Percentiles rank a stretch among this genome's conserved stretches.
phyloP scores from a whole-genome alignment of 768 basidiomycete species.

The Crassisporium funariophilum region DNA sequence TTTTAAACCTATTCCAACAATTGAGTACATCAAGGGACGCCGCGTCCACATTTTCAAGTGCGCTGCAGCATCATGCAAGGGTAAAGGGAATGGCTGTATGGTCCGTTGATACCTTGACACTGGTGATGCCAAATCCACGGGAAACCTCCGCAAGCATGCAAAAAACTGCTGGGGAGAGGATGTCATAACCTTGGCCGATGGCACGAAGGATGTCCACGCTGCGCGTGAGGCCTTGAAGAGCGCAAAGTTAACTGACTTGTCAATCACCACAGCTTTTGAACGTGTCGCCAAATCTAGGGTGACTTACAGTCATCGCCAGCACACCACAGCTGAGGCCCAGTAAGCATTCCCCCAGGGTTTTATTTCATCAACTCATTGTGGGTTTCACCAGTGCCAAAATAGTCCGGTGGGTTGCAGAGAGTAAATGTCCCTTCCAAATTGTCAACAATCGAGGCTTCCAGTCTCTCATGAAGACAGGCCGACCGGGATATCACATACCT shows the following conservation, averaged over 20 bases:
- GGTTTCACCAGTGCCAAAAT: background rate
- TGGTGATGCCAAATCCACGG: slow-evolving; percentile 25
- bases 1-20: slow-evolving; percentile 2
- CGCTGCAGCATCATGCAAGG: background rate
- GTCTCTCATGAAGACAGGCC: background rate
- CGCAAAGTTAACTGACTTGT: background rate
- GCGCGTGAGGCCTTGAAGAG: background rate
- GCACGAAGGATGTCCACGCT: slow-evolving; percentile 2
- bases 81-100: background rate
- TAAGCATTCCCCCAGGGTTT: background rate
- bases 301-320: slow-evolving; percentile 24
- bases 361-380: background rate
- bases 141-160: slow-evolving; percentile 27
- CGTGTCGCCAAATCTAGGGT: slow-evolving; percentile 19
- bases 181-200: slow-evolving; percentile 13
- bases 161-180: slow-evolving; percentile 28
- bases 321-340: slow-evolving; percentile 20
- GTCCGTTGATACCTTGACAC: slow-evolving; percentile 15
- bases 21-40: slow-evolving; percentile 1
- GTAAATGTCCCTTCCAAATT: background rate
- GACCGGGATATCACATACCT: background rate
- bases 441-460: background rate
- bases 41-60: background rate
- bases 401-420: background rate
- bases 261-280: slow-evolving; percentile 29